Evolutionary conservation across 108 stramenopile genomes (phyloP).

Genomic region (Cylindrotheca closterium): DNA sequence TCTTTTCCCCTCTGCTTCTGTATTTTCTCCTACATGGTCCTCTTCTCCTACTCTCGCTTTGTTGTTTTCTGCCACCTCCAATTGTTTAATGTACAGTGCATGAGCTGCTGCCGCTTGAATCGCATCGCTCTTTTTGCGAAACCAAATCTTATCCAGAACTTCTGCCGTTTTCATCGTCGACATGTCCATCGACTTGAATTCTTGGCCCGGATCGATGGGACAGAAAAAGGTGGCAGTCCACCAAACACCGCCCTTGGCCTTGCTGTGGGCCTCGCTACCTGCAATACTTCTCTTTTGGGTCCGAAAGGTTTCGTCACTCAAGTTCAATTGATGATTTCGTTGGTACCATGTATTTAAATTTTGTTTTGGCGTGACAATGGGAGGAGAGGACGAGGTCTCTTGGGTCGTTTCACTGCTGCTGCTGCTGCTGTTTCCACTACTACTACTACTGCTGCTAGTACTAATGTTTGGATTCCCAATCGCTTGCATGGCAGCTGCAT

Average conservation of each 20-base stretch:
- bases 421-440: too few species aligned
- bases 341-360: constrained; percentile 17
- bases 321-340: constrained; percentile 8
- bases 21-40: not conserved
- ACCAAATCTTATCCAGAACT: constrained; percentile 16
- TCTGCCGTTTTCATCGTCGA: not conserved
- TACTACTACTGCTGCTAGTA: too few species aligned
- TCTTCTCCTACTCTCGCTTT: not conserved
- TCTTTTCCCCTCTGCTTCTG: not conserved
- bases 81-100: constrained; percentile 27
- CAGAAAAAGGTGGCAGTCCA: constrained; percentile 36
- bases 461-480: not conserved
- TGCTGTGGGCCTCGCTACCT: not conserved
- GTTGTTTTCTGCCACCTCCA: not conserved
- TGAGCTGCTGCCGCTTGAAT: constrained; percentile 38
- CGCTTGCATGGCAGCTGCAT: constrained; percentile 15
- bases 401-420: too few species aligned
- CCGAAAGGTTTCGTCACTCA: constrained; percentile 3
- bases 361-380: constrained; percentile 3
- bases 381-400: too few species aligned
- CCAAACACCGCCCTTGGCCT: constrained; percentile 24
- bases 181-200: constrained; percentile 15
- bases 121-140: constrained; percentile 28
- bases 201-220: constrained; percentile 14
- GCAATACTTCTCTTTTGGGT: not conserved